These are phyloP conservation scores for Pestalotiopsis sp. DNA, from an alignment of 2,329 filamentous ascomycete species.

Conservation along the genomic window DNA sequence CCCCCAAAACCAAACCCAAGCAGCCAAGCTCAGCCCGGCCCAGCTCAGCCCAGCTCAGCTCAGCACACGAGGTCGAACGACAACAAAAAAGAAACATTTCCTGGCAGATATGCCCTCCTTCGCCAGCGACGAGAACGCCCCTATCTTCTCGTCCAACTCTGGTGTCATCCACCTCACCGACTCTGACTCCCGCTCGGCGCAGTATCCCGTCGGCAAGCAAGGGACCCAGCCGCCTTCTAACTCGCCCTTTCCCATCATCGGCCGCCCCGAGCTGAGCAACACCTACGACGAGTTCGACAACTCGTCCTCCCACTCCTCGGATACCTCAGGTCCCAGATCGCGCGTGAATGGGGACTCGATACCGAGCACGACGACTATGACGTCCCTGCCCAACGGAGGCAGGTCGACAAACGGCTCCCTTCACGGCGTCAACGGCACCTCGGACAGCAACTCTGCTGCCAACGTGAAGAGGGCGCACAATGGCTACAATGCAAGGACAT, in stretches of 20 bases:
- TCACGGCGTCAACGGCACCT: background rate
- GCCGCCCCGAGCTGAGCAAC: constrained; percentile 34
- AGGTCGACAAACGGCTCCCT: constrained; percentile 1
- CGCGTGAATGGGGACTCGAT: constrained; percentile 43
- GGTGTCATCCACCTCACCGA: constrained; percentile 33
- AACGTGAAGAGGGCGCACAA: background rate
- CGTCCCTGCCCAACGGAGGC: constrained; percentile 58
- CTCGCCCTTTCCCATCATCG: constrained; percentile 9
- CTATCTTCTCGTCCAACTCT: constrained; percentile 29
- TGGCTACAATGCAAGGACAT: background rate
- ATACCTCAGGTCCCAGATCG: constrained; percentile 47
- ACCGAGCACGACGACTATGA: constrained; percentile 59
- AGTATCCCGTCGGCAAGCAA: constrained; percentile 6
- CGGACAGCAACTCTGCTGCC: background rate
- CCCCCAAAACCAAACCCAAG: background rate
- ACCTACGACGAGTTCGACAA: constrained; percentile 58
- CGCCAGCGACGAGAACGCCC: constrained; percentile 43
- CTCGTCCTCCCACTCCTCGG: constrained; percentile 54
- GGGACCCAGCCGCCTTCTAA: background rate
- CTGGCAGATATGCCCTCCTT: constrained; percentile 54
- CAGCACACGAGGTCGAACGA: background rate
- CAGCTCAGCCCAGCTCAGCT: background rate
- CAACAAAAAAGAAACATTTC: background rate
- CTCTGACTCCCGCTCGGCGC: constrained; percentile 17
- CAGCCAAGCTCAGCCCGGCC: background rate